Evolutionary conservation across 192 early-diverging fungal species (phyloP).

Genomic region (Coemansia brasiliensis): DNA sequence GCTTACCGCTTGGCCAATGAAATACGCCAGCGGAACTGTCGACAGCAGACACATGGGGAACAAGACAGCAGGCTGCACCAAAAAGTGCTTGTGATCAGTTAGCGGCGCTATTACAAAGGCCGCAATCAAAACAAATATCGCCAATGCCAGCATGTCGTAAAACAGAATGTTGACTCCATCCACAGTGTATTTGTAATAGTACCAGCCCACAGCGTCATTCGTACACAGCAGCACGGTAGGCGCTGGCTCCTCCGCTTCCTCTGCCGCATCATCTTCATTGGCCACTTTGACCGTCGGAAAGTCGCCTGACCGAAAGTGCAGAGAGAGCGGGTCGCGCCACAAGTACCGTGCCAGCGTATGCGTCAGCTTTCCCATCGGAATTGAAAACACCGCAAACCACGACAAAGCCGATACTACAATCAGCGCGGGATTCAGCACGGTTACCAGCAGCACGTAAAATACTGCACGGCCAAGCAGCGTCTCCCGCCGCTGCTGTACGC

Average conservation of each 20-base stretch:
- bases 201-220: constrained; percentile 83
- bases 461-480: constrained; percentile 38
- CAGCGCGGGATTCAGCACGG: constrained; percentile 71
- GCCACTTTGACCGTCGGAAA: constrained; percentile 52
- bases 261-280: not conserved
- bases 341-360: constrained; percentile 79
- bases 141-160: constrained; percentile 85
- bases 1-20: constrained; percentile 96
- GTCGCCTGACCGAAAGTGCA: constrained; percentile 67
- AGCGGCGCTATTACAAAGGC: constrained; percentile 68
- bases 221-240: constrained; percentile 79
- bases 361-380: constrained; percentile 95
- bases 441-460: constrained; percentile 25
- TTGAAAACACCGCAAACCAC: constrained; percentile 82
- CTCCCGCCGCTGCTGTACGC: constrained; percentile 21
- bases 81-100: constrained; percentile 54
- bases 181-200: constrained; percentile 96
- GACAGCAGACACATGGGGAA: constrained; percentile 71
- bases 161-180: constrained; percentile 97
- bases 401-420: constrained; percentile 72
- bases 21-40: constrained; percentile 90
- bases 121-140: constrained; percentile 81
- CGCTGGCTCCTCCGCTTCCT: constrained; percentile 33
- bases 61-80: constrained; percentile 66
- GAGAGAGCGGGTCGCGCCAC: constrained; percentile 71